A percentile compares a stretch with the other conserved stretches of the same genome.
phyloP scores from a whole-genome alignment of 345 rosid genomes.

The Anastatica hierochuntica region DNA sequence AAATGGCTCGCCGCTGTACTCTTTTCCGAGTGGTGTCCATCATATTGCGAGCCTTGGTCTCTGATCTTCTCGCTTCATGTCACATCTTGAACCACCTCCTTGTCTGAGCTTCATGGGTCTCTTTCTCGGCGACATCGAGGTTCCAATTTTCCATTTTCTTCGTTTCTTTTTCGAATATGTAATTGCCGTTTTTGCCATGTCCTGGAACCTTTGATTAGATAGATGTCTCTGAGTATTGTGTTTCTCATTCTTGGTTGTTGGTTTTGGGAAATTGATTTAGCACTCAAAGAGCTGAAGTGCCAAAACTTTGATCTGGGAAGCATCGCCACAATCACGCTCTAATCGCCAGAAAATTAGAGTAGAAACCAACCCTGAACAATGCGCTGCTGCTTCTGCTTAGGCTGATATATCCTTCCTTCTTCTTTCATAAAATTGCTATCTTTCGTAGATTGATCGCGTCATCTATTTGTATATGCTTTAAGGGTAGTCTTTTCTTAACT shows the following conservation, averaged over 20 bases:
- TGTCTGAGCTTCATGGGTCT: conserved; percentile 88
- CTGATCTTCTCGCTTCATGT: conserved; percentile 99
- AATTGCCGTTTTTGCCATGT: not conserved
- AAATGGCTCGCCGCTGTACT: conserved; percentile 82
- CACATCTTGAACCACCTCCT: conserved; percentile 48
- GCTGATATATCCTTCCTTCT: conserved; percentile 97
- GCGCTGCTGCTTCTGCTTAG: conserved; percentile 97
- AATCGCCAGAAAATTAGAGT: conserved; percentile 94
- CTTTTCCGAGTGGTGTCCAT: conserved; percentile 99
- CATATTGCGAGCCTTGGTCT: conserved; percentile 92
- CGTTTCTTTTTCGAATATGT: too few relatives aligned
- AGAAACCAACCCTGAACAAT: conserved; percentile 94
- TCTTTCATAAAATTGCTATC: too few relatives aligned
- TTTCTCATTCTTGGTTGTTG: not conserved
- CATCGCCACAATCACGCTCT: conserved; percentile 91
- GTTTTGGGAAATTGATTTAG: conserved; percentile 24
- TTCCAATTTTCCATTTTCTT: conserved; percentile 7
- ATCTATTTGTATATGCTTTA: too few relatives aligned
- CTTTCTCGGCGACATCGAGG: conserved; percentile 97
- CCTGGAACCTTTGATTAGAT: too few relatives aligned
- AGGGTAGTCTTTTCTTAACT: conserved; percentile 22
- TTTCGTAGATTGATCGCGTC: not conserved
- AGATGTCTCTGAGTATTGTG: too few relatives aligned
- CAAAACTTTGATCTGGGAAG: conserved; percentile 92
- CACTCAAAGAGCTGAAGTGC: conserved; percentile 56